phyloP scores from a whole-genome alignment of 768 basidiomycete species.

The Phlebiopsis flavidoalba region DNA sequence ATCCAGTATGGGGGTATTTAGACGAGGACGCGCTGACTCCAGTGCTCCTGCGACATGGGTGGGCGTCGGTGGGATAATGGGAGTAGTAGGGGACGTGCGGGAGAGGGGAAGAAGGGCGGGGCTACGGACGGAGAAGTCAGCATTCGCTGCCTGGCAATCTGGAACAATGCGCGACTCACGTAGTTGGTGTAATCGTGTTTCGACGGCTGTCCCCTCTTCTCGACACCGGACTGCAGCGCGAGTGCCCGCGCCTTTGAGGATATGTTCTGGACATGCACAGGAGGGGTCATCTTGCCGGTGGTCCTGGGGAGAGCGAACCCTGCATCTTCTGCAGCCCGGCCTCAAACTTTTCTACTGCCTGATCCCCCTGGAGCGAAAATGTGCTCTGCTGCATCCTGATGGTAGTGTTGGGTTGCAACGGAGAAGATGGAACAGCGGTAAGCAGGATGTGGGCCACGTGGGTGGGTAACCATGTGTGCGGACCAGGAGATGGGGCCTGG shows the following conservation, averaged over 20 bases:
- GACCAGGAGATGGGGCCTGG: neutral
- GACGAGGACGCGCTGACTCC: neutral
- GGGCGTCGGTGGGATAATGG: conserved; percentile 1
- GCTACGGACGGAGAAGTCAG: neutral
- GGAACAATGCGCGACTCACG: neutral
- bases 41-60: neutral
- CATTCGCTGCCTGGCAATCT: neutral
- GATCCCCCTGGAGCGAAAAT: conserved; percentile 2
- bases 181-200: conserved; percentile 2
- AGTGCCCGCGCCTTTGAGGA: neutral
- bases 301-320: conserved; percentile 5
- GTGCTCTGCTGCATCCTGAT: neutral
- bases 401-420: neutral
- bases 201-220: neutral
- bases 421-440: neutral
- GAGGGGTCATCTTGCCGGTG: conserved; percentile 5
- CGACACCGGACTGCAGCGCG: neutral
- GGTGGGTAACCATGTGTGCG: neutral
- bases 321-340: neutral
- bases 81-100: conserved; percentile 6
- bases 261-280: neutral
- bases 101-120: conserved; percentile 6
- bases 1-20: neutral
- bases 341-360: conserved; percentile 4
- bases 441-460: neutral